Base-by-base conservation (phyloP, 148 eudicot genomes). In the Polygonum aviculare region DNA sequence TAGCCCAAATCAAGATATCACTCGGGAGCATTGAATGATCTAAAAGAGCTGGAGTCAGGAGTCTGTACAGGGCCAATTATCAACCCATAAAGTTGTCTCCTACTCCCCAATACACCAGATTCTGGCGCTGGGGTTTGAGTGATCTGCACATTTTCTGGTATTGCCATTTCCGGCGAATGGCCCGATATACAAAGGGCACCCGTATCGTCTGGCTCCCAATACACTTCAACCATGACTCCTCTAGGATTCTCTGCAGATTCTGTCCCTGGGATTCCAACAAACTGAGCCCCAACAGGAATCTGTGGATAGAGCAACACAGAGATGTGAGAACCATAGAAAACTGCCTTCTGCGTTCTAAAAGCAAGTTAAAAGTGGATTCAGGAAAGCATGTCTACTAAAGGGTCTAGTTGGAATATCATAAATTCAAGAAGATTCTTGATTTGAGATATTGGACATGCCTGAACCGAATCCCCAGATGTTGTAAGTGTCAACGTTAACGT, bases 181-280 rank as follows among this genome's bases (percentile, higher is more conserved):
- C 94, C 91, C 2, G 97, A 84, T 70, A 94, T 84, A 82, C 97
- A 88, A 76, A 94, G 90, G 14, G 87, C 44, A 52, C 93, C 97
- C 8, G 90, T 76, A 75, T 94, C 98, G 82, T 91, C 93, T 78
- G 87, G 91, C 57, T 87, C 88, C 97, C 94, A 91, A 39, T 80
- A 80, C 15, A 93, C 89, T 81, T 90, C 91, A 10, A 91, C 97
- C 98, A 94, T 94, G n/a, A 81, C 35, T 63, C 97, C 94, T 63
- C 77, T 78, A 12, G 91, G 85, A 76, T 86, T 83, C 72, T 87
- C 90, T 72, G 85, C 80, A 10, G 89, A 79, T 77, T 87, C 89
- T 51, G 94, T 86, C 69, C 88, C 91, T 52, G 94, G 97, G 76
- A 93, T 81, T 4, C 84, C 84, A 6, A 91, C 80, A 73, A 75